Conservation (phyloP, 2,329 filamentous ascomycete species). For the Pseudogymnoascus sp. region DNA sequence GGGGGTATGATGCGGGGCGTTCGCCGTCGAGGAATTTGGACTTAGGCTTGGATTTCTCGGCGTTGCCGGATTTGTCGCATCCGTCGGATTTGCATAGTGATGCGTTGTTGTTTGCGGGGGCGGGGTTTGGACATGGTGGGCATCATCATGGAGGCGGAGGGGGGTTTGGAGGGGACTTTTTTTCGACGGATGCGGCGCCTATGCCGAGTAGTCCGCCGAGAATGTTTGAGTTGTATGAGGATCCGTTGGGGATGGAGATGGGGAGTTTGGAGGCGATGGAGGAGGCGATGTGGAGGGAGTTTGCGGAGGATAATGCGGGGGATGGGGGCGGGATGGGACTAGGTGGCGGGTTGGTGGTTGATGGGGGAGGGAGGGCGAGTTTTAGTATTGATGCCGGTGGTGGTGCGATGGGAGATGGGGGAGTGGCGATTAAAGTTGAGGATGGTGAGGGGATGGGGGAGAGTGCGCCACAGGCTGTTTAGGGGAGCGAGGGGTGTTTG, state of each 20-base stretch:
- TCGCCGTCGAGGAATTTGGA: constrained; percentile 21
- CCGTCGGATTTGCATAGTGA: constrained; percentile 15
- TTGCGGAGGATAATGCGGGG: constrained; percentile 5
- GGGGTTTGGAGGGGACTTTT: constrained; percentile 28
- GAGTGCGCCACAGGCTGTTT: no score
- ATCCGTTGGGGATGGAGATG: constrained; percentile 19
- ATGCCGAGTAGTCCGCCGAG: constrained; percentile 40
- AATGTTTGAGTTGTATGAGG: constrained; percentile 30
- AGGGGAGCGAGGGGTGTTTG: no score
- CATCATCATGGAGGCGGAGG: constrained; percentile 20
- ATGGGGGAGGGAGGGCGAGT: background rate
- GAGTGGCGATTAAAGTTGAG: constrained; percentile 1
- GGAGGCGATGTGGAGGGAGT: constrained; percentile 22
- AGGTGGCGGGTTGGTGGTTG: constrained; percentile 12
- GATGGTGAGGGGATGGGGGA: no score
- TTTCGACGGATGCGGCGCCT: constrained; percentile 34
- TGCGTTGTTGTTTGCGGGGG: constrained; percentile 21
- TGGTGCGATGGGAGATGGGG: background rate
- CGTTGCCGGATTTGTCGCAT: constrained; percentile 26
- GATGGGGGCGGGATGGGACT: constrained; percentile 12
- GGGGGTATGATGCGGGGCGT: constrained; percentile 14
- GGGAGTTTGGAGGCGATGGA: constrained; percentile 16
- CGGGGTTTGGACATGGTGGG: constrained; percentile 12
- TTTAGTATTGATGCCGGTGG: background rate
- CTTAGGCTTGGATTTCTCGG: constrained; percentile 28